phyloP scores from a whole-genome alignment of 345 rosid genomes.

The Clarkia xantiana region DNA sequence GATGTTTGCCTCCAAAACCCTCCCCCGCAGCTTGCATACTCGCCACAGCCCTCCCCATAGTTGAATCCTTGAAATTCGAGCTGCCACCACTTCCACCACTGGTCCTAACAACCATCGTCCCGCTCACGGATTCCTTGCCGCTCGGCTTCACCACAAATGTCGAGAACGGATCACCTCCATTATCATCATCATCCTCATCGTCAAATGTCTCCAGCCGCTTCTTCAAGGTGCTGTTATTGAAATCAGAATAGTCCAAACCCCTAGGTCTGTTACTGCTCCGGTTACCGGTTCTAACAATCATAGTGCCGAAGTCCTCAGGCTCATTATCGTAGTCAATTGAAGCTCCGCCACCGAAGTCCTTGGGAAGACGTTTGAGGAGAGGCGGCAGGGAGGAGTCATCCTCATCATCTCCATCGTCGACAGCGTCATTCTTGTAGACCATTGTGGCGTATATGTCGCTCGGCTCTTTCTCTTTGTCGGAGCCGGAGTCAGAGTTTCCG shows the following conservation, averaged over 20 bases:
- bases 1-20: conserved; percentile 38
- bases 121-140: conserved; percentile 26
- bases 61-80: conserved; percentile 19
- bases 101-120: conserved; percentile 48
- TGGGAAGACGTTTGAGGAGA: conserved; percentile 79
- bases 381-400: conserved; percentile 70
- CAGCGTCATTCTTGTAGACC: conserved; percentile 30
- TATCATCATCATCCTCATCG: conserved; percentile 32
- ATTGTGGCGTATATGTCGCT: conserved; percentile 35
- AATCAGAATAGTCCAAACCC: conserved; percentile 13
- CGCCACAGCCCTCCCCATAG: conserved; percentile 50
- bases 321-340: conserved; percentile 41
- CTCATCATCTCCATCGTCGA: conserved; percentile 32
- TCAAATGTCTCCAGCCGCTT: conserved; percentile 22
- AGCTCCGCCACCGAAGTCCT: conserved; percentile 70
- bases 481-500: conserved; percentile 26
- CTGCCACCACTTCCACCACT: conserved; percentile 24
- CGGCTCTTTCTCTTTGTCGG: conserved; percentile 25
- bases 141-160: conserved; percentile 70
- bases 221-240: conserved; percentile 14
- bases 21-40: conserved; percentile 41
- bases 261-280: conserved; percentile 7
- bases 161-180: conserved; percentile 38
- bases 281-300: conserved; percentile 45
- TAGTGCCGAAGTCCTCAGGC: conserved; percentile 53